Base-by-base conservation (phyloP, 345 rosid species). In the Boechera stricta region DNA sequence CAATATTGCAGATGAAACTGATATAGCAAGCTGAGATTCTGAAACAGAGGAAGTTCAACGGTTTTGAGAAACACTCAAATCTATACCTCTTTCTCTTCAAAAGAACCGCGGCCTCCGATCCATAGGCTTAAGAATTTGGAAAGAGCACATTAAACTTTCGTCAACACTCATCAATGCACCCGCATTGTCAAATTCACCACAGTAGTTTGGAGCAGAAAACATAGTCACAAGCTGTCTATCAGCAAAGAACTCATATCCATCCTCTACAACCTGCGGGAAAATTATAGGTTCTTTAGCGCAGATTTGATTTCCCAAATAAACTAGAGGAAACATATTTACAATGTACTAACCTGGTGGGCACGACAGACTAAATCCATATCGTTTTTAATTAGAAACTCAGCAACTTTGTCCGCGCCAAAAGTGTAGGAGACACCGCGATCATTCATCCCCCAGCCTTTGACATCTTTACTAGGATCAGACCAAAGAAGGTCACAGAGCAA, bases 161-260 rank as follows among this genome's bases (percentile, higher is more conserved):
- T 75, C 79, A 0, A 75, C 79, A 16, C 79, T 75, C 79, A 75
- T 75, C 73, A 75, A 67, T 18, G 79, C 79, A 9, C 74, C 79
- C 24, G 79, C 79, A 31, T 67, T 75, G 62, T 75, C 79, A 39
- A 75, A 75, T 52, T 75, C 79, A 67, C 79, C 79, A 39, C 79
- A 75, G 73, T 75, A 75, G 62, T 75, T 75, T n/a, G 79, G 79
- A 75, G 79, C 74, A 38, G 79, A 75, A 49, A 75, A 75, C 60
- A 75, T 67, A 75, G 79, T 75, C 39, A 75, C 79, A 69, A 90
- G 90, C 82, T 89, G 94, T 69, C 96, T 77, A 74, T 87, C 70
- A 51, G 94, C 98, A 79, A 92, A 92, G 83, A 92, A 92, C 82
- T 92, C 97, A 4, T 90, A 92, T 33, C 97, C 98, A 89, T 92